Evolutionary conservation across 2,329 filamentous ascomycete species (phyloP).

Genomic region (Fusarium concolor): DNA sequence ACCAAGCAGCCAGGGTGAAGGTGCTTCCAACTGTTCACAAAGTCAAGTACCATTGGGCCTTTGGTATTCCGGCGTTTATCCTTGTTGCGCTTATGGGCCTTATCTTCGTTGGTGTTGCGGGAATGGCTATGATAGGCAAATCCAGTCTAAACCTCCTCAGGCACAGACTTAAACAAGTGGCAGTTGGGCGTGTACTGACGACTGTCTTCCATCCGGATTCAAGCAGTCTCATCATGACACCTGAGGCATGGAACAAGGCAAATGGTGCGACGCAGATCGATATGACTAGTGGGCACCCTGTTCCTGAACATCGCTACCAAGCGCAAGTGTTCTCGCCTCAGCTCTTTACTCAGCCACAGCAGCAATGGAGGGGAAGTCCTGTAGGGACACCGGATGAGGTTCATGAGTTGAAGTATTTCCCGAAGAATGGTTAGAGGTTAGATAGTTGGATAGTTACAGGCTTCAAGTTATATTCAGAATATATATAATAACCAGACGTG

Average conservation of each 20-base stretch:
- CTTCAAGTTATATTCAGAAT: too few relatives aligned
- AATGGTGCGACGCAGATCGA: slow-evolving; percentile 23
- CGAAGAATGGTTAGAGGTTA: too few relatives aligned
- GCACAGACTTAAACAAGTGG: slow-evolving; percentile 32
- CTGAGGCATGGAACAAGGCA: slow-evolving; percentile 23
- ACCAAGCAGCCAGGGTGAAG: slow-evolving; percentile 16
- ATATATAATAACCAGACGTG: too few relatives aligned
- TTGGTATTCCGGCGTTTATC: slow-evolving; percentile 38
- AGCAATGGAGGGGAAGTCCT: background rate
- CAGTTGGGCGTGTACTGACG: slow-evolving; percentile 34
- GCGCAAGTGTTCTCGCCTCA: background rate
- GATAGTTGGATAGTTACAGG: too few relatives aligned
- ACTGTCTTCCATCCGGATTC: slow-evolving; percentile 29
- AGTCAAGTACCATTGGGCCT: slow-evolving; percentile 37
- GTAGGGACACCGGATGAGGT: background rate
- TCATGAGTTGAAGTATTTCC: background rate
- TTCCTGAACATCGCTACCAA: background rate
- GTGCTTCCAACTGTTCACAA: slow-evolving; percentile 31
- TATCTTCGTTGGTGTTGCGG: background rate
- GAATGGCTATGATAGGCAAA: background rate
- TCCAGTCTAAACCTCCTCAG: slow-evolving; percentile 23
- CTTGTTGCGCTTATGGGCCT: slow-evolving; percentile 10
- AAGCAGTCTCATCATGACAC: slow-evolving; percentile 29
- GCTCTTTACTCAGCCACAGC: too few relatives aligned
- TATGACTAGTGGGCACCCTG: slow-evolving; percentile 5